Percentiles rank a stretch among this genome's conserved stretches.
Conservation (phyloP, 2,329 filamentous ascomycete species). For the Leptographium radiaticola region DNA sequence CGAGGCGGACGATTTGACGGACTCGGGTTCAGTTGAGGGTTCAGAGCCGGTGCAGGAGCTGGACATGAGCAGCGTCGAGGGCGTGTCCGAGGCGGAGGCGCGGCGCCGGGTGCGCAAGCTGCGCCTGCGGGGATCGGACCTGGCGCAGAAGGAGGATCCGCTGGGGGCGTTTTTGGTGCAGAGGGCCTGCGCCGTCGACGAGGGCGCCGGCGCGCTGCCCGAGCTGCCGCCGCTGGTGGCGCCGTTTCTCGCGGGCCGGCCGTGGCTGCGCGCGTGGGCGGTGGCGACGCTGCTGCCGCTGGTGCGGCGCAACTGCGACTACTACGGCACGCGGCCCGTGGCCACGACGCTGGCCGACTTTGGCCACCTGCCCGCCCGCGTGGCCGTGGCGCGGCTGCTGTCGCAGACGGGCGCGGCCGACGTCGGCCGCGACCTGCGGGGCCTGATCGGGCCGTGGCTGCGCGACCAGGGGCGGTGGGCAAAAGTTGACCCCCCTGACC, state of each 20-base stretch:
- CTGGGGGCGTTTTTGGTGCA: constrained; percentile 47
- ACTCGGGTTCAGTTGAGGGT: no score
- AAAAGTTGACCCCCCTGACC: no score
- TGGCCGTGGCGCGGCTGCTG: constrained; percentile 49
- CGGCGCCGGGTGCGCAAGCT: constrained; percentile 51
- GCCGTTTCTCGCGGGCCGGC: constrained; percentile 49
- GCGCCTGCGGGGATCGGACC: constrained; percentile 43
- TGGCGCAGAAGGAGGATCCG: constrained; percentile 16
- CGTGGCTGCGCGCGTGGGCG: constrained; percentile 53
- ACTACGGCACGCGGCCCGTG: constrained; percentile 41
- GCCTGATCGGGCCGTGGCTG: constrained; percentile 61
- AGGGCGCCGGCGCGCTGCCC: constrained; percentile 58
- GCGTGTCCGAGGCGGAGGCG: constrained; percentile 49
- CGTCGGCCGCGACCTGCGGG: constrained; percentile 41
- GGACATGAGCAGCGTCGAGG: constrained; percentile 42
- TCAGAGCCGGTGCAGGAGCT: constrained; percentile 23
- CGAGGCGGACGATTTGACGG: constrained; percentile 24
- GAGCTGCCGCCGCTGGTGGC: constrained; percentile 53
- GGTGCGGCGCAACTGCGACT: constrained; percentile 55
- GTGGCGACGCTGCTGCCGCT: constrained; percentile 57
- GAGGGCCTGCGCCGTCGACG: constrained; percentile 55
- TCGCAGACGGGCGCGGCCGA: constrained; percentile 33
- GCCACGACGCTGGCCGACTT: constrained; percentile 48
- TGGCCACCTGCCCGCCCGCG: constrained; percentile 42
- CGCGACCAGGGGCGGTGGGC: constrained; percentile 48